phyloP scores from a whole-genome alignment of 345 rosid genomes.

The Carallia pectinifolia region DNA sequence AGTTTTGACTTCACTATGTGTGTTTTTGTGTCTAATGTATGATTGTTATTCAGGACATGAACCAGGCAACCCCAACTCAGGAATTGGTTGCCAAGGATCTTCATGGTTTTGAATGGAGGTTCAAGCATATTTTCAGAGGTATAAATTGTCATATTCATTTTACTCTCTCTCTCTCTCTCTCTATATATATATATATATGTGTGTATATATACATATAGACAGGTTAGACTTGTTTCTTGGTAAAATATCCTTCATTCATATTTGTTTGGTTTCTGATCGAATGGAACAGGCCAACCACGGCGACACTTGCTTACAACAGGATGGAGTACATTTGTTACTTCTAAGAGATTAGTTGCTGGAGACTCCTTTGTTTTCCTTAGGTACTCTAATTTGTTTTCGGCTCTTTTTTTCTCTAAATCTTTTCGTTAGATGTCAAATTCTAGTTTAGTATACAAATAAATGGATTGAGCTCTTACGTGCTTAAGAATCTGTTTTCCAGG shows the following conservation, averaged over 20 bases:
- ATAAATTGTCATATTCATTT: not conserved
- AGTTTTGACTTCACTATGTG: not conserved
- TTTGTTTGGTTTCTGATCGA: not conserved
- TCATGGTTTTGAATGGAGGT: conserved; percentile 91
- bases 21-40: not conserved
- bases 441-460: too few relatives aligned
- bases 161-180: too few relatives aligned
- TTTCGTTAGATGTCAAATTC: not conserved
- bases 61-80: conserved; percentile 81
- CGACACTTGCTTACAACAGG: conserved; percentile 95
- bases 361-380: conserved; percentile 90
- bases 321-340: conserved; percentile 93
- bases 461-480: not conserved
- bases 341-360: conserved; percentile 86
- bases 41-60: conserved; percentile 64
- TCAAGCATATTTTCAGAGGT: conserved; percentile 97
- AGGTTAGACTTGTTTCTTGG: too few relatives aligned
- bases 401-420: not conserved
- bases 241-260: not conserved
- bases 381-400: conserved; percentile 30
- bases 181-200: too few relatives aligned
- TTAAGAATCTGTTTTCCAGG: conserved; percentile 30
- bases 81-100: conserved; percentile 89
- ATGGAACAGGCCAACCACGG: conserved; percentile 74
- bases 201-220: too few relatives aligned